Percentiles rank a stretch among this genome's conserved stretches.
Evolutionary conservation across 2,329 filamentous ascomycete species (phyloP).

Genomic region (Endocalyx cinctus): DNA sequence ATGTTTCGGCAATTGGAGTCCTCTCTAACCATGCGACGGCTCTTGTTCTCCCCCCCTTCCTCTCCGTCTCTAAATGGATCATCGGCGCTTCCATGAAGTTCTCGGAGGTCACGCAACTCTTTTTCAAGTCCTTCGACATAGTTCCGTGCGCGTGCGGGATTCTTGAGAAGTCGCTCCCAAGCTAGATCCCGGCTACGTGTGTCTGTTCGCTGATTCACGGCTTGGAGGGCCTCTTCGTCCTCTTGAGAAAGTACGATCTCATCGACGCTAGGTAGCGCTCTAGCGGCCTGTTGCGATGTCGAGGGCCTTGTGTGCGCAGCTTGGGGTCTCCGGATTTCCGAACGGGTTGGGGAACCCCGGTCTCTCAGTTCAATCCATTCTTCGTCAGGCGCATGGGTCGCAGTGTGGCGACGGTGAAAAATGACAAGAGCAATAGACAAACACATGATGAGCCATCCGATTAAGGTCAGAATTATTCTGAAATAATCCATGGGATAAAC

Average conservation of each 20-base stretch:
- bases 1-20: not conserved
- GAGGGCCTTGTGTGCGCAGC: not conserved
- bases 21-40: not conserved
- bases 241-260: too few species aligned
- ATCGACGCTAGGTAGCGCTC: not conserved
- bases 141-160: not conserved
- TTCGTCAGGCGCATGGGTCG: too few species aligned
- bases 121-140: constrained; percentile 1
- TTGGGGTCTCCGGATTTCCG: not conserved
- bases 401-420: not conserved
- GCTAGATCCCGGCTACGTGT: not conserved
- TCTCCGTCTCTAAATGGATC: too few species aligned
- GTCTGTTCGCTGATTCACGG: not conserved
- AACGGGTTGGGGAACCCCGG: not conserved
- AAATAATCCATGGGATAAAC: not conserved
- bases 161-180: not conserved
- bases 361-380: not conserved
- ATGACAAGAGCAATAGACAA: too few species aligned
- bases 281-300: not conserved
- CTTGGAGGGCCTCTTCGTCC: constrained; percentile 2
- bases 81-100: too few species aligned
- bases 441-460: not conserved
- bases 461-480: not conserved
- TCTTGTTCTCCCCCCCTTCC: not conserved
- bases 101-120: not conserved